Base-by-base conservation (phyloP, 148 eudicot genomes). In the Diospyros kaki region DNA sequence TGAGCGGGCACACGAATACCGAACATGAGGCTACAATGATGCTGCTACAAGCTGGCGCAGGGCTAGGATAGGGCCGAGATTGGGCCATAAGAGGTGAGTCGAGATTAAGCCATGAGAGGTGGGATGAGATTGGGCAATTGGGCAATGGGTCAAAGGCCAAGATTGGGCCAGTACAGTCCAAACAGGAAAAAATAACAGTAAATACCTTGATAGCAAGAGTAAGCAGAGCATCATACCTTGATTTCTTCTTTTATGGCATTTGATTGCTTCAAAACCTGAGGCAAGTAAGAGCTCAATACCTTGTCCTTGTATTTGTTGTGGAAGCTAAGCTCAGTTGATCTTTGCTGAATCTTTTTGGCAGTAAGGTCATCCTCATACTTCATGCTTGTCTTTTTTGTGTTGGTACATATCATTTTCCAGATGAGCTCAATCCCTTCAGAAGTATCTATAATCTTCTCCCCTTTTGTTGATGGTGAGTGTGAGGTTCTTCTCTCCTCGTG, bases 231-330 rank as follows among this genome's bases (percentile, higher is more conserved):
- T 68, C 56, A 76, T 0, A 46, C 68, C 64, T 40, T 76, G 48
- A 58, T 76, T 40, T 59, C 67, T 1, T 76, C 17, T 48, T 50
- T 53, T 4, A 76, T 69, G 14, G 56, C 61, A 40, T 76, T n/a
- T 7, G 75, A 45, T 28, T 44, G 61, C 9, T 68, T 46, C 18
- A 69, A 6, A 0, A 77, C 62, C 41, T 6, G 70, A 1, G 79
- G 74, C 18, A 77, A 53, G 58, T 77, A 77, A 77, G 63, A 61
- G n/a, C 54, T 40, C 53, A 77, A 3, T 6, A 77, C 68, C 8
- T 6, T 15, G n/a, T 69, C 74, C 67, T 41, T 77, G 54, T 61
- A 58, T 45, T 51, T 11, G 28, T 77, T 77, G 58, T 70, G 52
- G n/a, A 77, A 77, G 5, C 61, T 70, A 12, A 77, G 50, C 75